Conservation (phyloP, 257 asterid species). For the Petunia secreta region DNA sequence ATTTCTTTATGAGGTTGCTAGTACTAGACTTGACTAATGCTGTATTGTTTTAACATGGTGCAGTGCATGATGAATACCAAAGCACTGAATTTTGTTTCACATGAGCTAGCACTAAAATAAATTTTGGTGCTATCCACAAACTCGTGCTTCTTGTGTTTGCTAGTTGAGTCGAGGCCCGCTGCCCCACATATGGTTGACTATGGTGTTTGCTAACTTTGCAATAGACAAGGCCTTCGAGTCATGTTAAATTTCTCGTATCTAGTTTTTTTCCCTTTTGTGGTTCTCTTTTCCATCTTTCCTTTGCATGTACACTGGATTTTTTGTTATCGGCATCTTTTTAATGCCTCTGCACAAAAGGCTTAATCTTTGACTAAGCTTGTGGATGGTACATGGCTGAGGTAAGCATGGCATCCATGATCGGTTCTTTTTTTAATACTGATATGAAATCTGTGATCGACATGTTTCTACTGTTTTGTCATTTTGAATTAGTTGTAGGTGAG, state of each 20-base stretch:
- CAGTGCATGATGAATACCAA: slow-evolving; percentile 86
- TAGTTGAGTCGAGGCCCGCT: background rate
- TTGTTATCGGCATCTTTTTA: background rate
- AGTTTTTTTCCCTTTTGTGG: background rate
- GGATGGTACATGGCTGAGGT: background rate
- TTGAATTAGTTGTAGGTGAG: background rate
- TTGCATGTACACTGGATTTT: slow-evolving; percentile 3
- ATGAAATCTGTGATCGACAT: background rate
- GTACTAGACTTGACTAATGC: background rate
- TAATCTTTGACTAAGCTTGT: slow-evolving; percentile 3
- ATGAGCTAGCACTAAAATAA: background rate
- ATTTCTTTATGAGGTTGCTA: background rate
- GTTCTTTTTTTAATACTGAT: background rate
- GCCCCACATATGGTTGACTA: background rate
- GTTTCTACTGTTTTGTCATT: background rate
- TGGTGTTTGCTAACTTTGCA: slow-evolving; percentile 19
- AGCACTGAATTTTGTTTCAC: background rate
- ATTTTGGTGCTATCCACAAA: background rate
- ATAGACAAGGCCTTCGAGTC: background rate
- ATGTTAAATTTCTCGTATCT: background rate
- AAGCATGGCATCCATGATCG: background rate
- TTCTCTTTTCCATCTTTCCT: background rate
- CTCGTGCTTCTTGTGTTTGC: background rate
- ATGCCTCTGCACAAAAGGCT: background rate
- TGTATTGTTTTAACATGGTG: background rate